Evolutionary conservation across 2,329 filamentous ascomycete species (phyloP).

Genomic region (Pezicula rhizophila): DNA sequence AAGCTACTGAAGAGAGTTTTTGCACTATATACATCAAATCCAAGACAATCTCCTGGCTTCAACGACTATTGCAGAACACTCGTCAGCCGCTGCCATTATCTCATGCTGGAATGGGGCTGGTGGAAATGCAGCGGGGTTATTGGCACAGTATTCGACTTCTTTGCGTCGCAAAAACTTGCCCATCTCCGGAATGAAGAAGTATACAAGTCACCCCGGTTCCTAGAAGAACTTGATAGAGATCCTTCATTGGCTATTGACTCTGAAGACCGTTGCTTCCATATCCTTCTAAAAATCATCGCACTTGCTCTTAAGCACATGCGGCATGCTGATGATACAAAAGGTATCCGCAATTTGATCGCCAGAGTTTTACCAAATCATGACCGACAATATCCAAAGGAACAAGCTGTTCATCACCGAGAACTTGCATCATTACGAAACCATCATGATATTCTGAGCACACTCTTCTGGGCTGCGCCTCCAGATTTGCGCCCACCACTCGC

Average conservation of each 20-base stretch:
- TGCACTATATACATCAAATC: slow-evolving; percentile 49
- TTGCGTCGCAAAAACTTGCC: slow-evolving; percentile 53
- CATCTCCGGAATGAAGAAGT: slow-evolving; percentile 61
- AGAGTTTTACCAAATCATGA: slow-evolving; percentile 61
- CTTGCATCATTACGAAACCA: slow-evolving; percentile 61
- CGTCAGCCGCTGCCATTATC: slow-evolving; percentile 54
- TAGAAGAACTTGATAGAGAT: slow-evolving; percentile 44
- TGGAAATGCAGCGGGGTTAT: slow-evolving; percentile 46
- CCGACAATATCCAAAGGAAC: slow-evolving; percentile 57
- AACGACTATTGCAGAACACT: slow-evolving; percentile 59
- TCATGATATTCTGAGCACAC: slow-evolving; percentile 59
- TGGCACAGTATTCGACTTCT: slow-evolving; percentile 62
- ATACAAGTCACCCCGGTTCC: slow-evolving; percentile 53
- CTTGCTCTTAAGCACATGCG: slow-evolving; percentile 48
- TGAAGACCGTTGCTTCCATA: slow-evolving; percentile 59
- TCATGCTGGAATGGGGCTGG: slow-evolving; percentile 63
- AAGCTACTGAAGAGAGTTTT: slow-evolving; percentile 52
- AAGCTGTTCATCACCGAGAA: slow-evolving; percentile 52
- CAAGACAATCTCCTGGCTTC: slow-evolving; percentile 52
- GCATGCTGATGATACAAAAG: slow-evolving; percentile 43
- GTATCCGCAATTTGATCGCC: slow-evolving; percentile 54
- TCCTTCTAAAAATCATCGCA: slow-evolving; percentile 60
- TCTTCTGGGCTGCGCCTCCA: slow-evolving; percentile 58
- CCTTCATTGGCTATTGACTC: slow-evolving; percentile 43
- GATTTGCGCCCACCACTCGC: slow-evolving; percentile 46